A percentile compares a stretch with the other conserved stretches of the same genome.
Evolutionary conservation across 2,329 filamentous ascomycete species (phyloP).

Genomic region (Xylaria multiplex): DNA sequence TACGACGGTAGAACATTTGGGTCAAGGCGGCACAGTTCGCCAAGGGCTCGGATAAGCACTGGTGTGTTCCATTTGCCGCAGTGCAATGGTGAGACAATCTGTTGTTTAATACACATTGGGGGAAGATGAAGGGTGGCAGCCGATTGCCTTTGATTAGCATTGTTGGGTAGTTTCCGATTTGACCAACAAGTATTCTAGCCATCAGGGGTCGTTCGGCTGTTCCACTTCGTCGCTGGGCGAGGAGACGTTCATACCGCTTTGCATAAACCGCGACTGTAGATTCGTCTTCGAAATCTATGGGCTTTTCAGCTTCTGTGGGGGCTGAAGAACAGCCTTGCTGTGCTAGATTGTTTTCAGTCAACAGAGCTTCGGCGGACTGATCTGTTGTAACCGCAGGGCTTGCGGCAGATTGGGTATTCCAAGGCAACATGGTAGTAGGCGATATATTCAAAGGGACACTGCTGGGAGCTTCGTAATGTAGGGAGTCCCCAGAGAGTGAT

Average conservation of each 20-base stretch:
- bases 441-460: background rate
- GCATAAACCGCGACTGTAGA: slow-evolving; percentile 7
- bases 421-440: slow-evolving; percentile 1
- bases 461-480: background rate
- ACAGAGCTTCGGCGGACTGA: background rate
- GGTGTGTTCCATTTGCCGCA: slow-evolving; percentile 38
- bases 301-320: background rate
- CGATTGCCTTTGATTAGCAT: slow-evolving; percentile 40
- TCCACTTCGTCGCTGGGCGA: slow-evolving; percentile 12
- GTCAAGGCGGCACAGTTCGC: slow-evolving; percentile 44
- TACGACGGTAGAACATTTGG: slow-evolving; percentile 41
- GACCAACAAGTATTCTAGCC: slow-evolving; percentile 40
- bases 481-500: background rate
- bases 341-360: background rate
- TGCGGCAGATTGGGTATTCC: background rate
- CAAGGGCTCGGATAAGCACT: slow-evolving; percentile 43
- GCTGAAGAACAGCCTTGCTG: background rate
- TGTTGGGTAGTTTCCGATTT: slow-evolving; percentile 41
- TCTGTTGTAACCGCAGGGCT: background rate
- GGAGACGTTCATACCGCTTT: slow-evolving; percentile 7
- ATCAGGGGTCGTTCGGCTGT: slow-evolving; percentile 37
- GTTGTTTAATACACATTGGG: slow-evolving; percentile 40
- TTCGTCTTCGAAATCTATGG: background rate
- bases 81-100: slow-evolving; percentile 26
- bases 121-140: slow-evolving; percentile 47